Evolutionary conservation across 2,329 filamentous ascomycete species (phyloP), one percentile per base, ranked within the genome.

Genomic region (Ampelomyces quisqualis): DNA sequence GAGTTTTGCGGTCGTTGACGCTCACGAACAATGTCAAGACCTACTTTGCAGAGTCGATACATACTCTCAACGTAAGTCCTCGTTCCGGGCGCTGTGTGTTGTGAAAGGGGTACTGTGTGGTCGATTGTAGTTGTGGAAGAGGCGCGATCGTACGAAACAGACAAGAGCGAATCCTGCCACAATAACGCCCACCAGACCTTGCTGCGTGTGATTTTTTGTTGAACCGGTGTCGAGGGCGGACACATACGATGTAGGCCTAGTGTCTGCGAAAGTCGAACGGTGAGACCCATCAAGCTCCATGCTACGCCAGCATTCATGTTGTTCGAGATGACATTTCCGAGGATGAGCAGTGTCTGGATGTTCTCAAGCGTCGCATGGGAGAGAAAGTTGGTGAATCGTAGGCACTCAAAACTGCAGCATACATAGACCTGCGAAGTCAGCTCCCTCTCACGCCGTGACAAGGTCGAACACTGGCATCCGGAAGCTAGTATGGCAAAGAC

Each of bases 241-340:
- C 78, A 80, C 53, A 77, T 73, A 30, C 79, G 74, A 49, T 84
- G 80, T 29, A 84, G 63, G 4, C 80, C 80, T 8, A 82, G 71
- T 5, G 77, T 79, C 61, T 82, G 73, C 9, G 79, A 79, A 62
- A 83, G 76, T 43, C 80, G 73, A 33, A 81, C 73, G 1, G 79
- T 82, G 62, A 83, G 73, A 7, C 78, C 73, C 72, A 64, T 75
- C 10, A 83, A 60, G 18, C 80, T 78, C 71, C 82, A 84, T 4
- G 80, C 78, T 13, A 81, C 80, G 2, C 80, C 80, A 7, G 80
- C 80, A 44, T 83, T 84, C 78, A 81, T 81, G 49, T 80, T 81
- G 57, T 81, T 80, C 1, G 78, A 79, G 20, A 81, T 70, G 17
- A 80, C 80, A 52, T 82, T 82, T 34, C 79, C 78, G 20, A 84